Conservation (phyloP, 495 filamentous ascomycete species). For the Penicillium coffeae region DNA sequence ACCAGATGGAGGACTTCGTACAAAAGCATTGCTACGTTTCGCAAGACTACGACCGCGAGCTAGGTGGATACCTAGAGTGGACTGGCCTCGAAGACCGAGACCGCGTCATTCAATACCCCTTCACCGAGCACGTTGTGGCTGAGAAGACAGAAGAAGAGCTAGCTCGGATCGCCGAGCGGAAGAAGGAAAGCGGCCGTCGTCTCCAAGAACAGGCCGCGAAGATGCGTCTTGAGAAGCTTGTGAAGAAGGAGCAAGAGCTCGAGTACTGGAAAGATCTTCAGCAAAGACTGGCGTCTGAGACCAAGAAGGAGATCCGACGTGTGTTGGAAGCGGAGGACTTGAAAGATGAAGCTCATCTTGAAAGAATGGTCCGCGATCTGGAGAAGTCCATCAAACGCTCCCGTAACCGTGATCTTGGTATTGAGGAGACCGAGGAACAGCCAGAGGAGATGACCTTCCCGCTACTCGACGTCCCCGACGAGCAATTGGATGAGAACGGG, state of each 20-base stretch:
- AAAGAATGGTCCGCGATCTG: conserved; percentile 76
- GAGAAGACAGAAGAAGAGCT: conserved; percentile 94
- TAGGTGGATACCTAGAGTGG: conserved; percentile 75
- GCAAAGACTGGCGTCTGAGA: conserved; percentile 57
- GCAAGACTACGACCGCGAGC: conserved; percentile 72
- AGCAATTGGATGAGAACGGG: conserved; percentile 84
- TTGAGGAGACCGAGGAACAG: conserved; percentile 70
- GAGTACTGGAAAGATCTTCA: conserved; percentile 89
- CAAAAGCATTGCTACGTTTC: conserved; percentile 89
- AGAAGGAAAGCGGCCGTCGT: conserved; percentile 86
- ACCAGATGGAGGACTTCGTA: conserved; percentile 81
- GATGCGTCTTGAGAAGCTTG: conserved; percentile 89
- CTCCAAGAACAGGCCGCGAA: conserved; percentile 96
- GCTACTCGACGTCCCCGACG: conserved; percentile 84
- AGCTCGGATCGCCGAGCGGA: conserved; percentile 78
- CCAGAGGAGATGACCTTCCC: conserved; percentile 78
- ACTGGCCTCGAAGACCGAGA: conserved; percentile 85
- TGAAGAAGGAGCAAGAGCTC: conserved; percentile 91
- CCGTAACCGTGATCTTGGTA: conserved; percentile 86
- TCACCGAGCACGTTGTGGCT: conserved; percentile 78
- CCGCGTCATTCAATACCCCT: conserved; percentile 85
- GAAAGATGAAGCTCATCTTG: conserved; percentile 80
- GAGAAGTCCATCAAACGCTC: conserved; percentile 84
- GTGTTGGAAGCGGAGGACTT: conserved; percentile 86
- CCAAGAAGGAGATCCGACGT: conserved; percentile 84